A percentile compares a stretch with the other conserved stretches of the same genome.
These are phyloP conservation scores for Halophytophthora polymorphica DNA, from an alignment of 352 stramenopile species.

Conservation along the genomic window DNA sequence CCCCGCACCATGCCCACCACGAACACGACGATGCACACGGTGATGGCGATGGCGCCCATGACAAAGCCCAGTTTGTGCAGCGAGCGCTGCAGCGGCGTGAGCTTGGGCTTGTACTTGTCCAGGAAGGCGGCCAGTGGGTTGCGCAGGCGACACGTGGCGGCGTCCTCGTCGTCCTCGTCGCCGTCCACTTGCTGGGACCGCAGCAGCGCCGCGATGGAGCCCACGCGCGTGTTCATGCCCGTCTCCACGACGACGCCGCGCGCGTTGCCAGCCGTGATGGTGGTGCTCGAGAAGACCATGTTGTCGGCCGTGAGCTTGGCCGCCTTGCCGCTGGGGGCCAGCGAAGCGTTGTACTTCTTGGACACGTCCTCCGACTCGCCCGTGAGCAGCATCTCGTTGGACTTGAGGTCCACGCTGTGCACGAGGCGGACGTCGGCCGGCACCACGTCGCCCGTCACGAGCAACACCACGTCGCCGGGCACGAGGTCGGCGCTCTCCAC, in stretches of 20 bases:
- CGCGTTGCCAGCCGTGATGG: slow-evolving; percentile 44
- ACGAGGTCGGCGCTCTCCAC: slow-evolving; percentile 44
- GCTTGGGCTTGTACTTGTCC: slow-evolving; percentile 31
- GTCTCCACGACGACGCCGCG: slow-evolving; percentile 37
- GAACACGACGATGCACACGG: slow-evolving; percentile 81
- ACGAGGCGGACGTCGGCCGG: slow-evolving; percentile 84
- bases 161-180: slow-evolving; percentile 4
- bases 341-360: slow-evolving; percentile 31
- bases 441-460: slow-evolving; percentile 89
- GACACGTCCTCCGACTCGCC: slow-evolving; percentile 79
- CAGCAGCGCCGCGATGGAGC: slow-evolving; percentile 37
- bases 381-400: slow-evolving; percentile 91
- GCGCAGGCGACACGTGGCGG: neutral
- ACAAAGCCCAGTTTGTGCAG: slow-evolving; percentile 93
- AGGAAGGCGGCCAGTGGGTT: slow-evolving; percentile 23
- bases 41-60: slow-evolving; percentile 74
- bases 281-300: slow-evolving; percentile 89
- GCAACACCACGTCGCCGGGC: slow-evolving; percentile 65
- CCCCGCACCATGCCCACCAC: slow-evolving; percentile 61
- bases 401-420: slow-evolving; percentile 62
- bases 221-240: slow-evolving; percentile 36
- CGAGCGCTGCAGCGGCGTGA: slow-evolving; percentile 78
- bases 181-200: slow-evolving; percentile 9
- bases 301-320: slow-evolving; percentile 48
- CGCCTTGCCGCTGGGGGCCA: neutral